A percentile compares a stretch with the other conserved stretches of the same genome.
These are phyloP conservation scores for Thymus mandschuricus DNA, from an alignment of 257 asterid species.

Conservation along the genomic window DNA sequence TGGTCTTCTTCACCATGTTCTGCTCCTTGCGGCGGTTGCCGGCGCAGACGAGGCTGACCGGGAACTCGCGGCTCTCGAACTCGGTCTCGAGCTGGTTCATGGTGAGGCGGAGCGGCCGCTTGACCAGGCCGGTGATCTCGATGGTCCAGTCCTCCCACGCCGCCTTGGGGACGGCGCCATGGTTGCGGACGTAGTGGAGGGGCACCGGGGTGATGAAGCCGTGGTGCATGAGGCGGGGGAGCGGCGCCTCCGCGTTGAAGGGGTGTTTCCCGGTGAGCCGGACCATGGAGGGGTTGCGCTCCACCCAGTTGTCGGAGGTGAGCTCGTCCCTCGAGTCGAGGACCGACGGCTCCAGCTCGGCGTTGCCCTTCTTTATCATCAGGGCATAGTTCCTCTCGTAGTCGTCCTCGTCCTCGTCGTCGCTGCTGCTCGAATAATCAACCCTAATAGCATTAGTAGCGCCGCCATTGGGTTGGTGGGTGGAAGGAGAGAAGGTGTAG, in stretches of 20 bases:
- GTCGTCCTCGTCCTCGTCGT: constrained; percentile 43
- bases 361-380: constrained; percentile 48
- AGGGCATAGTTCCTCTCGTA: constrained; percentile 30
- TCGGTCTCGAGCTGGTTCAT: constrained; percentile 69
- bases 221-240: constrained; percentile 79
- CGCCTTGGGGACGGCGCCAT: constrained; percentile 78
- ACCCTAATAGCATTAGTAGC: not conserved
- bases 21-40: constrained; percentile 92
- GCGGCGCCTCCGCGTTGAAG: constrained; percentile 89
- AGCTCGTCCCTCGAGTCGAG: constrained; percentile 66
- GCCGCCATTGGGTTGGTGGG: constrained; percentile 1
- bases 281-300: constrained; percentile 71
- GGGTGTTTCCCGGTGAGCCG: constrained; percentile 98
- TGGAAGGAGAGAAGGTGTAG: constrained; percentile 45
- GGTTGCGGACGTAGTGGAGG: constrained; percentile 96
- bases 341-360: constrained; percentile 69
- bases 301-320: constrained; percentile 84
- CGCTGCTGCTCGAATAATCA: constrained; percentile 48
- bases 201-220: constrained; percentile 98
- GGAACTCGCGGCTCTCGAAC: constrained; percentile 58
- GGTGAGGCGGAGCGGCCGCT: constrained; percentile 59
- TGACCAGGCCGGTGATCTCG: constrained; percentile 76
- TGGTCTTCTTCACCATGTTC: constrained; percentile 84
- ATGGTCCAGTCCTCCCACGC: constrained; percentile 76
- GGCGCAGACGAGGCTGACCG: constrained; percentile 85